Base-by-base conservation (phyloP, 2,329 filamentous ascomycete genomes). In the Gyromitra esculenta region DNA sequence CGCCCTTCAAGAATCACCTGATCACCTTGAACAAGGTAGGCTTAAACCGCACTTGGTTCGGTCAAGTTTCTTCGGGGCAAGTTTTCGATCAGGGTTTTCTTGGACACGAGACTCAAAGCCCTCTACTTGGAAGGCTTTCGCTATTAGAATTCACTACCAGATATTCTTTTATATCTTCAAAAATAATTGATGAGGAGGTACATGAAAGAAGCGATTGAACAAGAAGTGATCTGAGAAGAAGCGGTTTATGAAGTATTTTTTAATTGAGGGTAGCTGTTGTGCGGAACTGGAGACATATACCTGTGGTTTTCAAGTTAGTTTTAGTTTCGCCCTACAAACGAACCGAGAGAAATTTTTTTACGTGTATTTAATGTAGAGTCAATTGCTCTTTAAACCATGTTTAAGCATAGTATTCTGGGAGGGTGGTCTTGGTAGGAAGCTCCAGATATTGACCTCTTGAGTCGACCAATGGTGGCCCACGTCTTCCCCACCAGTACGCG, bases 401-500 rank as follows among this genome's bases (percentile, higher is more conserved):
- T 67, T 11, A 67, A 57, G 37, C 48, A 37, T 45, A 67, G 13
- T 67, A 67, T 43, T 45, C 37, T 37, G 43, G 9, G 45, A 35
- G n/a, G 8, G 63, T 31, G 39, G 35, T 15, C n/a, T 13, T 6
- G n/a, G 18, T 5, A 43, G 64, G 37, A 43, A 18, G 18, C 21
- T 67, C 35, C 13, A n/a, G 13, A 45, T 45, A 45, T 5, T 45
- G 18, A 25, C 21, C 1, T 11, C 5, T 4, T 1, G 2, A 2
- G 37, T 15, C 25, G 25, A 1, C 1, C 1, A 67, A 15, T 31
- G 48, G 18, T 41, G 63, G 35, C 7, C 64, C 50, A 9, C 64
- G 37, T 18, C 64, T 57, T n/a, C 50, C 64, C 64, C 64, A 67
- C 64, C 50, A 57, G 37, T 67, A 67, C 39, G 37, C 18, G 8